These are phyloP conservation scores for Nymphaea colorata DNA, from an alignment of 164 flowering plant genomes.

Conservation along the genomic window DNA sequence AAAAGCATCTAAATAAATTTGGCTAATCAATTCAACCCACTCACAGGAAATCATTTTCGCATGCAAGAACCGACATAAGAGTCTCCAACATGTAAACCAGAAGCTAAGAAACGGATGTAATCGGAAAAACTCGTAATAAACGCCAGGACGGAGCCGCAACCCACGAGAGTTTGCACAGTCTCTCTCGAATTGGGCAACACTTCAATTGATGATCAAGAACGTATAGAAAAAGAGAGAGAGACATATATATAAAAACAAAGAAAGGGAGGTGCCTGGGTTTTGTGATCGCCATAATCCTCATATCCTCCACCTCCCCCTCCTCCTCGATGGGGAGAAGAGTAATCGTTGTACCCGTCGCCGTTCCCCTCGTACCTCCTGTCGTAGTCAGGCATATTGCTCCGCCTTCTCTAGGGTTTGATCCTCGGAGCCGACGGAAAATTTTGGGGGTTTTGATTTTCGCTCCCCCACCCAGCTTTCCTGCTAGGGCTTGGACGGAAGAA, in stretches of 20 bases:
- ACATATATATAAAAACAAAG: neutral
- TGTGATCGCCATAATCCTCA: constrained; percentile 21
- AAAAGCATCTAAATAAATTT: too few relatives aligned
- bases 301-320: constrained; percentile 5
- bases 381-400: constrained; percentile 37
- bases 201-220: neutral
- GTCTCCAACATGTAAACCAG: too few relatives aligned
- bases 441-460: constrained; percentile 3
- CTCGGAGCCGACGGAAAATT: neutral
- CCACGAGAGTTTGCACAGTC: too few relatives aligned
- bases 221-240: neutral
- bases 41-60: too few relatives aligned
- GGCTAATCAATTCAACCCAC: too few relatives aligned
- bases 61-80: too few relatives aligned
- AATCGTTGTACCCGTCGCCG: constrained; percentile 31
- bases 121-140: too few relatives aligned
- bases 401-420: neutral
- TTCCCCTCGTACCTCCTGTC: constrained; percentile 42
- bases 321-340: constrained; percentile 28
- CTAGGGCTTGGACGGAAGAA: too few relatives aligned
- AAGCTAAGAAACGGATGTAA: too few relatives aligned
- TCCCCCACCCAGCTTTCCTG: too few relatives aligned
- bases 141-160: too few relatives aligned
- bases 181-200: too few relatives aligned
- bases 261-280: constrained; percentile 23